Conservation (phyloP, 1,284 basidiomycete species). For the Puccinia novopanici region DNA sequence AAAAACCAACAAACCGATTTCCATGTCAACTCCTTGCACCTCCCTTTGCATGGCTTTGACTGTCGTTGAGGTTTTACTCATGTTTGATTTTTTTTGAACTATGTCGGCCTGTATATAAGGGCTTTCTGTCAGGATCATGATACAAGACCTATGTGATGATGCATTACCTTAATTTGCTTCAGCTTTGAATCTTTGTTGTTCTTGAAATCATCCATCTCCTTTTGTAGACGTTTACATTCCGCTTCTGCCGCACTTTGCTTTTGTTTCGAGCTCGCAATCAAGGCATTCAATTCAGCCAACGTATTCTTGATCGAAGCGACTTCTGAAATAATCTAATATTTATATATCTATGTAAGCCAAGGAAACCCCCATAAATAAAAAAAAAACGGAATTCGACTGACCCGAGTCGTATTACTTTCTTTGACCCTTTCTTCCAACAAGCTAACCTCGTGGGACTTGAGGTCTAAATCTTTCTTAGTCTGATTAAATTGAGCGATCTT, state of each 20-base stretch:
- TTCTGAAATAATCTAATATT: conserved; percentile 72
- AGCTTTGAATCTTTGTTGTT: conserved; percentile 97
- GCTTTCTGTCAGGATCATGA: not conserved
- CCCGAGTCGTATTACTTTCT: conserved; percentile 83
- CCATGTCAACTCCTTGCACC: conserved; percentile 79
- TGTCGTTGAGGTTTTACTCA: conserved; percentile 76
- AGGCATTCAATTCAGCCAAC: conserved; percentile 70
- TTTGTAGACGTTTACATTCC: conserved; percentile 83
- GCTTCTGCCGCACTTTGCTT: conserved; percentile 75
- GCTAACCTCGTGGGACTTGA: conserved; percentile 82
- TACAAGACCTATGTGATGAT: conserved; percentile 12
- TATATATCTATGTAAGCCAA: not conserved
- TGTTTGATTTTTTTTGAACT: conserved; percentile 73
- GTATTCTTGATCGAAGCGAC: conserved; percentile 72
- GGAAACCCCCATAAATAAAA: not conserved
- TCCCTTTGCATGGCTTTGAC: conserved; percentile 88
- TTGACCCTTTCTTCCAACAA: conserved; percentile 82
- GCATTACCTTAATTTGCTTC: conserved; percentile 79
- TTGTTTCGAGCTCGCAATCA: conserved; percentile 70
- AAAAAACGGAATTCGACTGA: conserved; percentile 60
- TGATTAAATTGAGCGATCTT: conserved; percentile 72
- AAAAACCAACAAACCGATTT: conserved; percentile 69
- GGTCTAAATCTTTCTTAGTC: conserved; percentile 73
- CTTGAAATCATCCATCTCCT: conserved; percentile 98
- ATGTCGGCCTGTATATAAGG: conserved; percentile 70